Conservation (phyloP, 805 yeast species). For the Saturnispora diversa region DNA sequence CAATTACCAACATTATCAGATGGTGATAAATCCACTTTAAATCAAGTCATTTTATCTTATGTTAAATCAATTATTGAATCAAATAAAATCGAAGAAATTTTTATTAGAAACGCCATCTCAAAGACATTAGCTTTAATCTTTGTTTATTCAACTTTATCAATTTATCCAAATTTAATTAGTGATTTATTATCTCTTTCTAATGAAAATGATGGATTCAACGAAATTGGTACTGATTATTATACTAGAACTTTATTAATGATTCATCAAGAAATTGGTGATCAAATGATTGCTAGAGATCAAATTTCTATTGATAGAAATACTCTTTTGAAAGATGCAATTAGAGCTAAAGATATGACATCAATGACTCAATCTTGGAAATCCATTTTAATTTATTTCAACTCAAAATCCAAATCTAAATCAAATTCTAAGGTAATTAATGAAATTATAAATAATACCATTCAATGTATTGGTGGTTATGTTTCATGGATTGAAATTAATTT, state of each 20-base stretch:
- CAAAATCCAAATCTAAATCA: constrained; percentile 18
- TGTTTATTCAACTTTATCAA: constrained; percentile 37
- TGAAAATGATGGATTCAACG: constrained; percentile 27
- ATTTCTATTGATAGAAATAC: constrained; percentile 58
- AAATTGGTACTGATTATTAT: constrained; percentile 58
- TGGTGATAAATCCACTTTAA: constrained; percentile 40
- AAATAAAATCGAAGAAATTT: constrained; percentile 32
- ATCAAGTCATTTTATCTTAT: constrained; percentile 41
- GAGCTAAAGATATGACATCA: constrained; percentile 63
- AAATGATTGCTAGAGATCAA: constrained; percentile 64
- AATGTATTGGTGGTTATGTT: constrained; percentile 74
- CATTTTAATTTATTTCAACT: constrained; percentile 36
- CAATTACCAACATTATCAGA: constrained; percentile 37
- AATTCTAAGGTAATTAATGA: constrained; percentile 28
- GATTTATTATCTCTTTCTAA: constrained; percentile 38
- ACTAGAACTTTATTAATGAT: constrained; percentile 63
- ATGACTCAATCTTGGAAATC: constrained; percentile 63
- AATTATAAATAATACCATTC: constrained; percentile 50
- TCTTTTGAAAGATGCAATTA: constrained; percentile 69
- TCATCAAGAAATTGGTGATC: constrained; percentile 92
- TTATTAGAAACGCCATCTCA: constrained; percentile 49
- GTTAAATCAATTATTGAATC: constrained; percentile 27
- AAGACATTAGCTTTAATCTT: constrained; percentile 48
- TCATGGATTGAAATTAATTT: constrained; percentile 87
- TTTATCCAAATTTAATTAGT: constrained; percentile 45